Base-by-base conservation (phyloP, 805 yeast species). In the Metschnikowia koreensis region DNA sequence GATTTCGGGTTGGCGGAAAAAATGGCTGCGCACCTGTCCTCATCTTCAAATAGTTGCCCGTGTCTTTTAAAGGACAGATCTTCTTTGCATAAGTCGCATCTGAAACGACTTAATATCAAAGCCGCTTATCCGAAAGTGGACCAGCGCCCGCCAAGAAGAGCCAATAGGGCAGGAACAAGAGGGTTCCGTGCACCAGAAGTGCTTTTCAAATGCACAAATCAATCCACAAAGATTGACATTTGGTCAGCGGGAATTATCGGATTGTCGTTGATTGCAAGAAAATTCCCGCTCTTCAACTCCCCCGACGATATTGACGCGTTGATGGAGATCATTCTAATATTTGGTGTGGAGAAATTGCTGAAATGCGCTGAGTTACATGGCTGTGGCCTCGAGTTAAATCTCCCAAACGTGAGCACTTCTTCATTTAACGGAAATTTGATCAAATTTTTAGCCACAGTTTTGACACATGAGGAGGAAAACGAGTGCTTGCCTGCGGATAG, bases 121-220 rank as follows among this genome's bases (percentile, higher is more conserved):
- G 76, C 77, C 1, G 68, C 97, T 1, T 90, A 88, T 63, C 87
- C 91, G 9, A 90, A 89, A 64, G 89, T 88, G 60, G 99, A 94
- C 70, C 81, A 82, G 46, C 77, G 98, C 60, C 87, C 96, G 0
- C 89, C 94, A 1, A 79, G 96, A 61, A 79, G 99, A 51, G 98
- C 98, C 0, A 94, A 94, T 63, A 83, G 99, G 60, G 99, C 99
- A 15, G 97, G 97, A 8, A 91, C 97, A 1, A 77, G 97, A 60
- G 97, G 97, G 0, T 91, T 91, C 64, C 77, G 97, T 59, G 97
- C 97, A 0, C 97, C 97, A 0, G 97, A 91, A 65, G 97, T 91
- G 4, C 71, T 92, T 49, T 79, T 90, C 69, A 90, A 89, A 65
- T 91, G 97, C 68, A 81, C 87, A 1, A 83, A 87, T 52, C 97